Conservation (phyloP, 345 rosid species). For the Dipteronia sinensis region DNA sequence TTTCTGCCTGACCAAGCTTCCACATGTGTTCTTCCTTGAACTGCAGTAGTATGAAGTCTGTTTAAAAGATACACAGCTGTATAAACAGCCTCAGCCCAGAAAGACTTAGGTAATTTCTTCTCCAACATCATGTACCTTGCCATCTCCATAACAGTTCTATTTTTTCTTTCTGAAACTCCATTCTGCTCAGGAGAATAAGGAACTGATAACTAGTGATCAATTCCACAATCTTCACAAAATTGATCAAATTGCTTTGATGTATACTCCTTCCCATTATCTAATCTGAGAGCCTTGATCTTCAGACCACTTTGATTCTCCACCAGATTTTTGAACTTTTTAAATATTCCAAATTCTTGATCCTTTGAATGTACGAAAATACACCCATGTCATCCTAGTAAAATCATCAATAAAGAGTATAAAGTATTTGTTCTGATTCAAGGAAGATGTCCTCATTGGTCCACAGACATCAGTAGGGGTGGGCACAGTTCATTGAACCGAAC, state of each 20-base stretch:
- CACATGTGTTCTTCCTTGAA: not conserved
- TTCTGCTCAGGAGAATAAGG: not conserved
- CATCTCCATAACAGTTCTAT: no score
- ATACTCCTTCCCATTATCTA: not conserved
- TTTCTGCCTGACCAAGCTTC: not conserved
- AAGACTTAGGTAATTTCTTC: no score
- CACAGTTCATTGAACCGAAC: no score
- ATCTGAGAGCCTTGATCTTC: not conserved
- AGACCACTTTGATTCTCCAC: not conserved
- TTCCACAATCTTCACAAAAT: not conserved
- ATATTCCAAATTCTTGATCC: not conserved
- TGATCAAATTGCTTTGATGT: not conserved
- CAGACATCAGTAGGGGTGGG: no score
- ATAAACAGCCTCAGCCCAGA: not conserved
- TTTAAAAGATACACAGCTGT: not conserved
- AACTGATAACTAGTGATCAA: not conserved
- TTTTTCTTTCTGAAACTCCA: not conserved
- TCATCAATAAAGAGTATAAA: not conserved
- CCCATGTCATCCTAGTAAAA: not conserved
- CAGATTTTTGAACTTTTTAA: not conserved
- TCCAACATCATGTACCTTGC: no score
- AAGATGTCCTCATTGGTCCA: not conserved
- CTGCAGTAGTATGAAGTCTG: not conserved
- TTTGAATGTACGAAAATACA: not conserved
- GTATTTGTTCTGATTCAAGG: not conserved